Conservation (phyloP, 169 alveolate species). For the Cryptosporidium ubiquitum region DNA sequence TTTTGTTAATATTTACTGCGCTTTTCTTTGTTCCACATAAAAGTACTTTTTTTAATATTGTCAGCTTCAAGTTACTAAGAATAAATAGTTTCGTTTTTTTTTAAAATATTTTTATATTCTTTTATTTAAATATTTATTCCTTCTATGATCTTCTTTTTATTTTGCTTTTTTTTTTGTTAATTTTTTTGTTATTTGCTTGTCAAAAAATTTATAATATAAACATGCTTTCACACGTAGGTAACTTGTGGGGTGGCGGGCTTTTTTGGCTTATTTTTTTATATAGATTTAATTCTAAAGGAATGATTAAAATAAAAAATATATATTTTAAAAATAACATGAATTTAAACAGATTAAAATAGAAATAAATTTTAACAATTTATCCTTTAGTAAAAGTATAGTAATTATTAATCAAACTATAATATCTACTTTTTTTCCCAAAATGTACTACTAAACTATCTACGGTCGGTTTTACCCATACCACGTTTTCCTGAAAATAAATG, state of each 20-base stretch:
- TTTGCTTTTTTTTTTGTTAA: neutral
- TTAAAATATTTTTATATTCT: neutral
- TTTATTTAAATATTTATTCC: neutral
- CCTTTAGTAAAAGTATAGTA: neutral
- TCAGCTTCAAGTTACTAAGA: neutral
- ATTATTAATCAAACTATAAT: neutral
- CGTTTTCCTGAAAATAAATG: constrained; percentile 97
- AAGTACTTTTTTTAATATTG: neutral
- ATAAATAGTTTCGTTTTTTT: neutral
- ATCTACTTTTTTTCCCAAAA: neutral
- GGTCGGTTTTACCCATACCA: constrained; percentile 92
- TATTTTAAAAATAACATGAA: neutral
- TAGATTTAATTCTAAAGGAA: neutral
- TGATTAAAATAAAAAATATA: neutral
- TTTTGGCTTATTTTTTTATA: neutral
- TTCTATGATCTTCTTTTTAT: neutral
- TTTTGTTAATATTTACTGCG: neutral
- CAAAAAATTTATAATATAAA: constrained; percentile 37
- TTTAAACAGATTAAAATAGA: neutral
- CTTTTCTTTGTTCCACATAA: constrained; percentile 30
- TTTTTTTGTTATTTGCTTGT: constrained; percentile 47
- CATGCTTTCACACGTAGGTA: constrained; percentile 62
- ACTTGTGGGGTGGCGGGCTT: constrained; percentile 74
- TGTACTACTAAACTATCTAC: constrained; percentile 82
- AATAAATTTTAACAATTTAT: neutral